Percentiles rank a stretch among this genome's conserved stretches.
phyloP scores from a whole-genome alignment of 306 rosid genomes.

The Mucuna pruriens region DNA sequence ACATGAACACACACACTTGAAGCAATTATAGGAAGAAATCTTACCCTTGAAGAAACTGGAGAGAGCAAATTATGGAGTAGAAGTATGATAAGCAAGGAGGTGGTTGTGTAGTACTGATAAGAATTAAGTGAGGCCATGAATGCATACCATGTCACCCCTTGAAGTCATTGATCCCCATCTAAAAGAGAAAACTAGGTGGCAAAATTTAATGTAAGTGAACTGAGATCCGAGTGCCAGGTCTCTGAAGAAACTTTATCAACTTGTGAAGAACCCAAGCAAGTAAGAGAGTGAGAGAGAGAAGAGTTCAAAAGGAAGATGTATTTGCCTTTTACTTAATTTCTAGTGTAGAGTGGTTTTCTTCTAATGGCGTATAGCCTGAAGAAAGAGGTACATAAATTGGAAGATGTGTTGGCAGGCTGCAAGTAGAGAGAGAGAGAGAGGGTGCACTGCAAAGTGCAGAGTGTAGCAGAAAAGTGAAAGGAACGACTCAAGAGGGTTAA shows the following conservation, averaged over 20 bases:
- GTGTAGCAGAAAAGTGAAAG: slow-evolving; percentile 65
- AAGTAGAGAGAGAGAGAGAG: slow-evolving; percentile 37
- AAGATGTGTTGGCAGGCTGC: slow-evolving; percentile 48
- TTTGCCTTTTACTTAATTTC: not conserved
- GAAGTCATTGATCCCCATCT: slow-evolving; percentile 50
- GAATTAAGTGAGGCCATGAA: slow-evolving; percentile 52
- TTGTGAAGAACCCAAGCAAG: slow-evolving; percentile 26
- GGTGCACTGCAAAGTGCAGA: slow-evolving; percentile 42
- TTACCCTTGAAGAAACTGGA: slow-evolving; percentile 64
- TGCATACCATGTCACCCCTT: slow-evolving; percentile 39
- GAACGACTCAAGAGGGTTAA: slow-evolving; percentile 65
- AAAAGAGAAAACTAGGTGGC: not conserved
- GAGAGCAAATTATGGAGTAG: slow-evolving; percentile 47
- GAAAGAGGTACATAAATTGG: slow-evolving; percentile 50
- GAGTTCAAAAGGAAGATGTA: not conserved
- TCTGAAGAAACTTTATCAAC: slow-evolving; percentile 38
- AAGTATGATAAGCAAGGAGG: slow-evolving; percentile 43
- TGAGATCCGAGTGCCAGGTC: slow-evolving; percentile 47
- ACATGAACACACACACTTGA: not conserved
- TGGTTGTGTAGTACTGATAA: slow-evolving; percentile 36
- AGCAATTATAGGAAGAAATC: not conserved
- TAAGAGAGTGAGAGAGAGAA: slow-evolving; percentile 20
- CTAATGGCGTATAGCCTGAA: slow-evolving; percentile 35
- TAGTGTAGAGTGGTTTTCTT: slow-evolving; percentile 24
- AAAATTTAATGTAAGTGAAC: slow-evolving; percentile 37